Conservation (phyloP, 441 rosid species). For the Corymbia citriodora region DNA sequence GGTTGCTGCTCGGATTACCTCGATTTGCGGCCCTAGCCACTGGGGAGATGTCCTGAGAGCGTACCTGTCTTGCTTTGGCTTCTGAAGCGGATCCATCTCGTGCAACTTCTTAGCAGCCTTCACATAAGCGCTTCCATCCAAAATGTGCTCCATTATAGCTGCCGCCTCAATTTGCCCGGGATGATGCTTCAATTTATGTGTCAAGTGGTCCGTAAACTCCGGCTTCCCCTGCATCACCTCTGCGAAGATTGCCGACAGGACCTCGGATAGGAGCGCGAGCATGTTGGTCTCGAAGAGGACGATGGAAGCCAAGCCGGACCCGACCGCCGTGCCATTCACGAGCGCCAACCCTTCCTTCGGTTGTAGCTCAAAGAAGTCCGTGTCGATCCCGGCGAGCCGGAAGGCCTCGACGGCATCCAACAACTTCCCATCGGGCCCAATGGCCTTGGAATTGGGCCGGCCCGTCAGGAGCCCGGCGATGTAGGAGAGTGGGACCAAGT, state of each 20-base stretch:
- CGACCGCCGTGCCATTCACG: constrained; percentile 53
- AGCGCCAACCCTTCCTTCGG: constrained; percentile 56
- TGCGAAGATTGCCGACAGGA: constrained; percentile 43
- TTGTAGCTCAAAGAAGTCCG: constrained; percentile 53
- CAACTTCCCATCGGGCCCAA: constrained; percentile 44
- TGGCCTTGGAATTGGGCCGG: constrained; percentile 45
- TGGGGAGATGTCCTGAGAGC: constrained; percentile 71
- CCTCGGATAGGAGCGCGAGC: constrained; percentile 35
- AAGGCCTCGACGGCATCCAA: constrained; percentile 35
- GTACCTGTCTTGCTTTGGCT: constrained; percentile 67
- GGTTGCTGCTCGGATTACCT: constrained; percentile 56
- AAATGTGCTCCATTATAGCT: constrained; percentile 58
- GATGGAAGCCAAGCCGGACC: constrained; percentile 50
- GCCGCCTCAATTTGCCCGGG: constrained; percentile 66
- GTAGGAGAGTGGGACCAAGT: constrained; percentile 56
- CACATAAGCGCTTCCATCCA: constrained; percentile 52
- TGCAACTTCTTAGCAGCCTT: constrained; percentile 53
- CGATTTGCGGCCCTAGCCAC: constrained; percentile 70
- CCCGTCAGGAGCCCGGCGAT: constrained; percentile 55
- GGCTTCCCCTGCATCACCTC: constrained; percentile 66
- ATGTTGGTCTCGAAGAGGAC: constrained; percentile 44
- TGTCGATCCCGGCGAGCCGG: constrained; percentile 22
- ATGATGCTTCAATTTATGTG: constrained; percentile 58
- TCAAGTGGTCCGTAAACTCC: constrained; percentile 56
- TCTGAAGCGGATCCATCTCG: constrained; percentile 60